phyloP scores from a whole-genome alignment of 1,284 basidiomycete species.

The Pholiota adiposa region DNA sequence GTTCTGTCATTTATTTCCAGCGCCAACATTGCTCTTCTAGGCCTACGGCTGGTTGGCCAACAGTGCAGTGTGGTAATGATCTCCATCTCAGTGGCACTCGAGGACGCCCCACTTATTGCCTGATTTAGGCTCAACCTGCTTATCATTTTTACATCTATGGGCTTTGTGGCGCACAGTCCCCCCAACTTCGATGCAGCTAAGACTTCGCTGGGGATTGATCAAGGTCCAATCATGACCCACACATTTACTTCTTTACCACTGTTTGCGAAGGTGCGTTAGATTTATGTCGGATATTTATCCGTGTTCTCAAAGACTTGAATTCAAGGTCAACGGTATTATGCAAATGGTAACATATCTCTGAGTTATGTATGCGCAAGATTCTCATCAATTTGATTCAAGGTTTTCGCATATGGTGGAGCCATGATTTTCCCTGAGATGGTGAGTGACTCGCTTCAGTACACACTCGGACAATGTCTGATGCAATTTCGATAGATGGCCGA shows the following conservation, averaged over 20 bases:
- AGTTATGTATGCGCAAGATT: too few relatives aligned
- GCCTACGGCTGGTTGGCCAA: conserved; percentile 55
- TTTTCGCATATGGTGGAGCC: conserved; percentile 61
- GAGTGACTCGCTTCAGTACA: conserved; percentile 5
- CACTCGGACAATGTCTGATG: too few relatives aligned
- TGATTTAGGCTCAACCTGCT: conserved; percentile 49
- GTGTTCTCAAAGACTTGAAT: neutral
- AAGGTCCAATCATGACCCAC: conserved; percentile 48
- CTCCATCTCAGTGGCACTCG: neutral
- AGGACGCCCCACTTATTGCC: neutral
- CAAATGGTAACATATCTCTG: conserved; percentile 62
- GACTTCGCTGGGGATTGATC: conserved; percentile 39
- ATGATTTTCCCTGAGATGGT: conserved; percentile 61
- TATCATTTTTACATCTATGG: conserved; percentile 63
- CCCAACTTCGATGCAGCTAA: conserved; percentile 59
- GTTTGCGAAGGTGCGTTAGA: conserved; percentile 33
- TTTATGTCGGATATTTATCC: neutral
- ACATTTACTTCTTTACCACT: conserved; percentile 47
- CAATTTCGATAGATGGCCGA: conserved; percentile 56
- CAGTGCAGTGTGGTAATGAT: conserved; percentile 37
- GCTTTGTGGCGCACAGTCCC: conserved; percentile 55
- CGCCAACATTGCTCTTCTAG: too few relatives aligned
- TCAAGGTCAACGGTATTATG: conserved; percentile 63
- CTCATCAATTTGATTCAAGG: too few relatives aligned
- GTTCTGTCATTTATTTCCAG: too few relatives aligned